A percentile compares a stretch with the other conserved stretches of the same genome.
Conservation (phyloP, 257 asterid species). For the Primulina tabacum region DNA sequence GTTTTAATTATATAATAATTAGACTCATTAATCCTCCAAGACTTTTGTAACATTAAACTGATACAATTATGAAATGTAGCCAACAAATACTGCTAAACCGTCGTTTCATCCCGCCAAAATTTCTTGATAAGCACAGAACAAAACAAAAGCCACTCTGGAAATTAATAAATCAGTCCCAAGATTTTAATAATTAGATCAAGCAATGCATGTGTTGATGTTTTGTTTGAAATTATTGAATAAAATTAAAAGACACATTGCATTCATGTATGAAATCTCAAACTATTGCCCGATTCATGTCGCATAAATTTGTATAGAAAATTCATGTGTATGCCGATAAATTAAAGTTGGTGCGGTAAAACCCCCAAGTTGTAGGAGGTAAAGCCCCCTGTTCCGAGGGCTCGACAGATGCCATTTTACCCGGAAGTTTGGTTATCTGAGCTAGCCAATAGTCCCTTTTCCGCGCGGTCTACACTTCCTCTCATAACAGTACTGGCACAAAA, state of each 20-base stretch:
- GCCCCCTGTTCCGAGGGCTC: too few relatives aligned
- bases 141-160: not conserved
- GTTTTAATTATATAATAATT: not conserved
- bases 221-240: not conserved
- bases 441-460: too few relatives aligned
- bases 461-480: too few relatives aligned
- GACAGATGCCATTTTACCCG: too few relatives aligned
- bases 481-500: too few relatives aligned
- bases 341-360: too few relatives aligned
- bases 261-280: not conserved
- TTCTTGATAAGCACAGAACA: not conserved
- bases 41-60: not conserved
- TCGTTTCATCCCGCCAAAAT: not conserved
- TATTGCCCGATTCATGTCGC: not conserved
- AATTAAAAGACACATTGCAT: not conserved
- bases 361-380: too few relatives aligned
- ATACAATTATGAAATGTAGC: not conserved
- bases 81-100: not conserved
- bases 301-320: too few relatives aligned
- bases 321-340: too few relatives aligned
- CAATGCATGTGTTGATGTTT: constrained; percentile 1
- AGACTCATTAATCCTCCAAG: not conserved
- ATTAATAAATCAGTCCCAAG: not conserved
- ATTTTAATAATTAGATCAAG: not conserved
- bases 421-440: too few relatives aligned